Percentiles rank a stretch among this genome's conserved stretches.
Evolutionary conservation across 1,139 yeast species (phyloP).

Genomic region (Suhomyces coccinellae): DNA sequence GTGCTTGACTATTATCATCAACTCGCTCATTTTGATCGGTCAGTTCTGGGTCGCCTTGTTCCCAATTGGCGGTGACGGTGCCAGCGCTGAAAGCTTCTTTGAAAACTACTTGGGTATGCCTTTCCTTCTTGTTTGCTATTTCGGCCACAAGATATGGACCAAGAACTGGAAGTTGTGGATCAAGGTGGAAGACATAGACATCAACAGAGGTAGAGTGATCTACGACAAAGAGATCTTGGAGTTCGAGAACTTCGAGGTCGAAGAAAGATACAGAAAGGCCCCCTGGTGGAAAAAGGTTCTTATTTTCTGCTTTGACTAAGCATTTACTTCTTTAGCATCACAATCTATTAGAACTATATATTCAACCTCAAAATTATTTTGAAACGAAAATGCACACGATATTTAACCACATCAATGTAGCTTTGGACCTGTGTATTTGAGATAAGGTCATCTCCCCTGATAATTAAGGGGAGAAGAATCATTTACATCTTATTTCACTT

Average conservation of each 20-base stretch:
- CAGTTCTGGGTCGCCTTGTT: constrained; percentile 30
- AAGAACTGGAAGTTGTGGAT: constrained; percentile 24
- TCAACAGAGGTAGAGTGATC: constrained; percentile 22
- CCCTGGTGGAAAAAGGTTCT: constrained; percentile 25
- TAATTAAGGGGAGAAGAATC: not conserved
- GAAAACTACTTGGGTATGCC: constrained; percentile 27
- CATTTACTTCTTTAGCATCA: constrained; percentile 5
- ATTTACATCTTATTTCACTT: not conserved
- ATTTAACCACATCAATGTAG: constrained; percentile 1
- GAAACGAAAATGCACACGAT: constrained; percentile 8
- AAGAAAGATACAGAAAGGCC: constrained; percentile 22
- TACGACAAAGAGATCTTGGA: constrained; percentile 28
- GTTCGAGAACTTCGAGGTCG: constrained; percentile 25
- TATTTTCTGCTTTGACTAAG: constrained; percentile 18
- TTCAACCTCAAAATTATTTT: constrained; percentile 4
- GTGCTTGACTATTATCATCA: constrained; percentile 23
- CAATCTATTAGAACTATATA: not conserved
- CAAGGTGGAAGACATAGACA: constrained; percentile 22
- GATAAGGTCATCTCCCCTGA: not conserved
- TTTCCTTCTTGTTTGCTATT: constrained; percentile 22
- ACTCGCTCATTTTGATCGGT: constrained; percentile 23
- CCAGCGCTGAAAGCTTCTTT: constrained; percentile 25
- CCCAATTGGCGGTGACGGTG: constrained; percentile 24
- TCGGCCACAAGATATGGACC: constrained; percentile 27
- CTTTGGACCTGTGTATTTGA: not conserved